Conservation (phyloP, 805 yeast genomes). For the Debaryomyces castellii region DNA sequence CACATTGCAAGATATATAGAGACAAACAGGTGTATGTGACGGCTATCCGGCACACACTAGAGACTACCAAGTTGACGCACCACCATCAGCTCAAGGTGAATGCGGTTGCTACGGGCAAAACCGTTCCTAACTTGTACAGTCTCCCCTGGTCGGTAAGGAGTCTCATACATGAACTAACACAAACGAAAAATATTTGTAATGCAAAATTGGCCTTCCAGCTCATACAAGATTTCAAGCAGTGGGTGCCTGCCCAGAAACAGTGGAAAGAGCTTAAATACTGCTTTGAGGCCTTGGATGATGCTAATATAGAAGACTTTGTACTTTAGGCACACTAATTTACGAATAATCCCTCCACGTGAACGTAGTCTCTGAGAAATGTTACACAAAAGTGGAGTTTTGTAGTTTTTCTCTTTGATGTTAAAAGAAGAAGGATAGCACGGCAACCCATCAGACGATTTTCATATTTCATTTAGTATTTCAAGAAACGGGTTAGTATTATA, state of each 20-base stretch:
- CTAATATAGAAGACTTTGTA: slow-evolving; percentile 26
- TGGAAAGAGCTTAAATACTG: slow-evolving; percentile 35
- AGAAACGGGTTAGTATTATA: neutral
- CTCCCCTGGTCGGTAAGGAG: slow-evolving; percentile 42
- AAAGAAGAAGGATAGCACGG: neutral
- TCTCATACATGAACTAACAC: slow-evolving; percentile 32
- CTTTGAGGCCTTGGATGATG: slow-evolving; percentile 33
- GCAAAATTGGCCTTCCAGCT: slow-evolving; percentile 21
- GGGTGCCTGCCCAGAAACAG: slow-evolving; percentile 27
- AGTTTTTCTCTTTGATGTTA: neutral
- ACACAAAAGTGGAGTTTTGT: neutral
- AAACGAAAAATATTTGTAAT: slow-evolving; percentile 29
- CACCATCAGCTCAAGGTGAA: slow-evolving; percentile 8
- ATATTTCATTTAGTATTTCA: neutral
- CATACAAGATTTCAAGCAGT: slow-evolving; percentile 20
- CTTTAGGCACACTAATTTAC: neutral
- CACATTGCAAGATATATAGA: slow-evolving; percentile 27
- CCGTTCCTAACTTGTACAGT: neutral
- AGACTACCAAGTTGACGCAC: slow-evolving; percentile 33
- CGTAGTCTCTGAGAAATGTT: neutral
- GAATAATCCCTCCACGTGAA: slow-evolving; percentile 1
- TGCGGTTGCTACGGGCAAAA: slow-evolving; percentile 1
- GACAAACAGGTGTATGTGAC: slow-evolving; percentile 24
- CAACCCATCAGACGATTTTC: neutral
- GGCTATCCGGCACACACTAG: slow-evolving; percentile 33